Evolutionary conservation across 1,139 yeast genomes (phyloP).

Genomic region (Tardiomyces digboiensis): DNA sequence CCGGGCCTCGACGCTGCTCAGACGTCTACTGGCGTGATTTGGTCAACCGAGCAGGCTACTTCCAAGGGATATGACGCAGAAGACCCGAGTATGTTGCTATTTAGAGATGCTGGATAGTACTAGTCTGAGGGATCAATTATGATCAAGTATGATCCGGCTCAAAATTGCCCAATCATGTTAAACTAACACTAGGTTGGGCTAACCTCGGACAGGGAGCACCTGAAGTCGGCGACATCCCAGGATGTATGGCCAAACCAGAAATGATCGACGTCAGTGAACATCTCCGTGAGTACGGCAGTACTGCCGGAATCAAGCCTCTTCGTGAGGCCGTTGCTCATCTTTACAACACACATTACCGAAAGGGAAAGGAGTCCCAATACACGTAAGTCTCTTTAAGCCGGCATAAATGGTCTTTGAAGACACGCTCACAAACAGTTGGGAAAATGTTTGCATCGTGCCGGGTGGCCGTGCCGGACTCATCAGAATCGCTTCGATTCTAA

Average conservation of each 20-base stretch:
- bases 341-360: slow-evolving; percentile 50
- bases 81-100: slow-evolving; percentile 18
- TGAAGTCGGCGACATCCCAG: slow-evolving; percentile 56
- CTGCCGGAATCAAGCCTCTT: slow-evolving; percentile 50
- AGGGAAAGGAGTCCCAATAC: slow-evolving; percentile 42
- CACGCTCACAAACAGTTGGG: slow-evolving; percentile 12
- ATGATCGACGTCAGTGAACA: slow-evolving; percentile 42
- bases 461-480: slow-evolving; percentile 66
- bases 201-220: slow-evolving; percentile 68
- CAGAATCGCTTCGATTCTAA: slow-evolving; percentile 55
- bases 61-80: slow-evolving; percentile 50
- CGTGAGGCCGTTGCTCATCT: slow-evolving; percentile 55
- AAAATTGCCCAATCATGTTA: neutral
- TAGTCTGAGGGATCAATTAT: too few species aligned
- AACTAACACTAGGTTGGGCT: slow-evolving; percentile 35
- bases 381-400: slow-evolving; percentile 29
- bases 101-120: too few species aligned
- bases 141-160: too few species aligned
- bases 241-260: slow-evolving; percentile 50
- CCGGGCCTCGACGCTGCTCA: slow-evolving; percentile 58
- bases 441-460: slow-evolving; percentile 59
- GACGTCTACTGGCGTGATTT: slow-evolving; percentile 58
- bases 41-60: slow-evolving; percentile 60
- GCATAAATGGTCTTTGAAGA: neutral
- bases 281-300: slow-evolving; percentile 54